Evolutionary conservation across 805 yeast genomes (phyloP).

Genomic region (Barnettozyma siamensis): DNA sequence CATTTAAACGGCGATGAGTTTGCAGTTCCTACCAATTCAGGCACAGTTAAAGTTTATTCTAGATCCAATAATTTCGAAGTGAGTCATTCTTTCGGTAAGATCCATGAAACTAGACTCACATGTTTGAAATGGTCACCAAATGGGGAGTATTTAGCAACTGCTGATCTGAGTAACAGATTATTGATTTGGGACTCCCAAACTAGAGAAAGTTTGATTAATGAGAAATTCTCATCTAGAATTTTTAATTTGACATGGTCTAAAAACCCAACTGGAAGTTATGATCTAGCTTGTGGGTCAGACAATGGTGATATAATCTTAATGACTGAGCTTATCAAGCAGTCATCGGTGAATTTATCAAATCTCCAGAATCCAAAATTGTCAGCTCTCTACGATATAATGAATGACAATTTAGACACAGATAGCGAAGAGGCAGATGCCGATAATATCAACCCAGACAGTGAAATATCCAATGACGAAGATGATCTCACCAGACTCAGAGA

Average conservation of each 20-base stretch:
- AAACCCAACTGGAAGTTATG: slow-evolving; percentile 18
- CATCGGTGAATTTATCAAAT: not conserved
- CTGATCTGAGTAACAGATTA: slow-evolving; percentile 45
- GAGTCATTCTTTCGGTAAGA: slow-evolving; percentile 20
- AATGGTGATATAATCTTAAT: slow-evolving; percentile 35
- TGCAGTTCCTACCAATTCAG: slow-evolving; percentile 55
- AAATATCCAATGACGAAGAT: slow-evolving; percentile 14
- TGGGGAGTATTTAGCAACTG: slow-evolving; percentile 55
- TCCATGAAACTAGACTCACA: slow-evolving; percentile 23
- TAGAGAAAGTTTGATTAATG: slow-evolving; percentile 29
- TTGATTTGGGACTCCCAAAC: slow-evolving; percentile 49
- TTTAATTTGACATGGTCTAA: slow-evolving; percentile 33
- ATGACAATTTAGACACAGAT: slow-evolving; percentile 27
- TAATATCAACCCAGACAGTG: slow-evolving; percentile 24
- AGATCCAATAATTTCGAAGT: slow-evolving; percentile 12
- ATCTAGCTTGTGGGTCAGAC: slow-evolving; percentile 31
- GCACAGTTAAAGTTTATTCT: slow-evolving; percentile 39
- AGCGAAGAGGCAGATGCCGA: slow-evolving; percentile 26
- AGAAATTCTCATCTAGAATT: slow-evolving; percentile 24
- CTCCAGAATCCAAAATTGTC: slow-evolving; percentile 1
- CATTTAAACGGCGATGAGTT: slow-evolving; percentile 61
- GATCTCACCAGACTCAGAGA: slow-evolving; percentile 29
- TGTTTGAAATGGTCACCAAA: slow-evolving; percentile 53
- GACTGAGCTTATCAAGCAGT: slow-evolving; percentile 22
- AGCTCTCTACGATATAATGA: slow-evolving; percentile 14